phyloP scores from a whole-genome alignment of 352 stramenopile genomes.

The Pseudoperonospora humuli region DNA sequence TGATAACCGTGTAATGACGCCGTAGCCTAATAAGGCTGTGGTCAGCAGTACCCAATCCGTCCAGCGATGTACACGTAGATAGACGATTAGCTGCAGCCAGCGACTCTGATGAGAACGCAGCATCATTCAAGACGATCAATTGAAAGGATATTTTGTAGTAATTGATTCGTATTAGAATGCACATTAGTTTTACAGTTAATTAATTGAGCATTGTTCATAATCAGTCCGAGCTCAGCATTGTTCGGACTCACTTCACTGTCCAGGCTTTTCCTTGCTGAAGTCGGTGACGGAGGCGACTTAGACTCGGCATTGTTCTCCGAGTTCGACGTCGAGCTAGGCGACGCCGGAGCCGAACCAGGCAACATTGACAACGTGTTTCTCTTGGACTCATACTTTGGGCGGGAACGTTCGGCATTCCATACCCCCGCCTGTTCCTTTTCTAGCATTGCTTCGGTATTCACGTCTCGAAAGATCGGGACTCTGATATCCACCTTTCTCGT shows the following conservation, averaged over 20 bases:
- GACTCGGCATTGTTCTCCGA: constrained; percentile 30
- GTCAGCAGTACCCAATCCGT: constrained; percentile 34
- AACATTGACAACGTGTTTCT: constrained; percentile 17
- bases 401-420: constrained; percentile 76
- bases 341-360: constrained; percentile 16
- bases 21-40: constrained; percentile 25
- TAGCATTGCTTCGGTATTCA: constrained; percentile 68
- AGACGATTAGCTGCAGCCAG: constrained; percentile 32
- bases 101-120: constrained; percentile 8
- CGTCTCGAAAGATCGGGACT: constrained; percentile 79
- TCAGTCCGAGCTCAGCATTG: constrained; percentile 33
- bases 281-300: constrained; percentile 50
- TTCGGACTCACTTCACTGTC: constrained; percentile 49
- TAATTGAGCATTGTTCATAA: no score
- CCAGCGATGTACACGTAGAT: constrained; percentile 37
- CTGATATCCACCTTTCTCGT: constrained; percentile 83
- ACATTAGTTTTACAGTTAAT: no score
- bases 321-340: constrained; percentile 45
- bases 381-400: constrained; percentile 73
- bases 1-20: constrained; percentile 23
- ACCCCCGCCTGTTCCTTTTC: constrained; percentile 49
- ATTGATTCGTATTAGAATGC: no score
- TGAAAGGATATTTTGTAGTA: no score
- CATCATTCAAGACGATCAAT: neutral
- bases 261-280: constrained; percentile 1